Evolutionary conservation across 139 green algal species (phyloP).

Genomic region (Coccomyxa sp.): DNA sequence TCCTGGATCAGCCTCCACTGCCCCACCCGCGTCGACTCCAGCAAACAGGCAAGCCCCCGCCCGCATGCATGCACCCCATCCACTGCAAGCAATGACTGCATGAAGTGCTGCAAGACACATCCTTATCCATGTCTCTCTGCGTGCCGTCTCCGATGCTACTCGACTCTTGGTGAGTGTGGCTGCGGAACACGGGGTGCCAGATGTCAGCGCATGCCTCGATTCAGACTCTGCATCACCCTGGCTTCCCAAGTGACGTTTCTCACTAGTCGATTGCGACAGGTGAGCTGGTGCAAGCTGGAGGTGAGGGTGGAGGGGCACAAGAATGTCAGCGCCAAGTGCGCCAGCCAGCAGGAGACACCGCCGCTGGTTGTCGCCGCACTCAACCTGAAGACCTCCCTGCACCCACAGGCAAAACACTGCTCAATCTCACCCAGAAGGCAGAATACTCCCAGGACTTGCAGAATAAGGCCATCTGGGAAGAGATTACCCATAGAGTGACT

Average conservation of each 20-base stretch:
- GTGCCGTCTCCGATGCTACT: neutral
- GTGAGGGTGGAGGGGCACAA: constrained; percentile 64
- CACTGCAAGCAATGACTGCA: too few species aligned
- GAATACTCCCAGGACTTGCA: too few species aligned
- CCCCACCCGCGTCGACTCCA: constrained; percentile 30
- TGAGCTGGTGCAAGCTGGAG: constrained; percentile 93
- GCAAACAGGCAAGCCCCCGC: constrained; percentile 13
- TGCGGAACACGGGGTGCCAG: too few species aligned
- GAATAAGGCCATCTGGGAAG: too few species aligned
- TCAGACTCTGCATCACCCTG: too few species aligned
- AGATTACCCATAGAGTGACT: too few species aligned
- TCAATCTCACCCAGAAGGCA: too few species aligned
- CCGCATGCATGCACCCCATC: neutral
- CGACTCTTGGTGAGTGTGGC: neutral
- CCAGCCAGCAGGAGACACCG: constrained; percentile 44
- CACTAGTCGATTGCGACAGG: constrained; percentile 23
- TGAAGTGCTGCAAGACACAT: neutral
- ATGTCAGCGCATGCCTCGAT: too few species aligned
- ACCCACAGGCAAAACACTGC: constrained; percentile 29
- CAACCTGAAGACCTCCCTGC: constrained; percentile 80
- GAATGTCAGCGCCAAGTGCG: constrained; percentile 25
- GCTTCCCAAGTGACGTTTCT: too few species aligned
- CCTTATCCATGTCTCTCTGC: neutral
- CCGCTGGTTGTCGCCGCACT: constrained; percentile 82
- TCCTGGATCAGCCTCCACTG: constrained; percentile 72